Conservation (phyloP, 2,329 filamentous ascomycete species). For the Colletotrichum plurivorum region DNA sequence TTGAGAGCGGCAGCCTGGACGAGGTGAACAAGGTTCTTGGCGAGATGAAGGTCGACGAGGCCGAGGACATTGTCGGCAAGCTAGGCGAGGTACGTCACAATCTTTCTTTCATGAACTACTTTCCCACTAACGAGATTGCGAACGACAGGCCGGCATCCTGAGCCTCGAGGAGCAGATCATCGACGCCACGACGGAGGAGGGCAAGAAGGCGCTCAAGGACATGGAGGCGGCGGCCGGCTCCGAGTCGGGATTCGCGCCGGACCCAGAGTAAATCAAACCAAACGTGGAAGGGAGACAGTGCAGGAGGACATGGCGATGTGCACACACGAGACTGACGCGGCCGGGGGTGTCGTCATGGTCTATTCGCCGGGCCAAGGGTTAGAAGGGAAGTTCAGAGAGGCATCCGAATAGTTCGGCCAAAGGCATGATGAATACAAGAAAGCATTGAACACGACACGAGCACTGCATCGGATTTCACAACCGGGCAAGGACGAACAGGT, state of each 20-base stretch:
- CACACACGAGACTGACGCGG: neutral
- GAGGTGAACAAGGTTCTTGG: conserved; percentile 72
- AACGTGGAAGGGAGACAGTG: neutral
- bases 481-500: conserved; percentile 18
- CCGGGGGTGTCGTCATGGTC: neutral
- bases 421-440: neutral
- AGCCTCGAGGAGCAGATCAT: conserved; percentile 95
- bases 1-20: conserved; percentile 91
- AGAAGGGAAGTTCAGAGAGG: neutral
- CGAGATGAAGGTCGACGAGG: conserved; percentile 89
- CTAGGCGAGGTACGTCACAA: conserved; percentile 73
- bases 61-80: conserved; percentile 86
- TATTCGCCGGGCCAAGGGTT: neutral
- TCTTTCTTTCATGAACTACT: too few relatives aligned
- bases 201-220: conserved; percentile 81
- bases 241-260: conserved; percentile 49
- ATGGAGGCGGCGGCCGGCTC: conserved; percentile 70
- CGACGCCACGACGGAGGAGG: conserved; percentile 92
- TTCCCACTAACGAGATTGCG: conserved; percentile 44
- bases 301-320: neutral
- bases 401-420: conserved; percentile 9
- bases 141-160: conserved; percentile 80
- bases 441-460: conserved; percentile 23
- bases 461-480: conserved; percentile 20
- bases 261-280: conserved; percentile 55